These are phyloP conservation scores for Fraxinus paxiana DNA, from an alignment of 305 asterid genomes.

Conservation along the genomic window DNA sequence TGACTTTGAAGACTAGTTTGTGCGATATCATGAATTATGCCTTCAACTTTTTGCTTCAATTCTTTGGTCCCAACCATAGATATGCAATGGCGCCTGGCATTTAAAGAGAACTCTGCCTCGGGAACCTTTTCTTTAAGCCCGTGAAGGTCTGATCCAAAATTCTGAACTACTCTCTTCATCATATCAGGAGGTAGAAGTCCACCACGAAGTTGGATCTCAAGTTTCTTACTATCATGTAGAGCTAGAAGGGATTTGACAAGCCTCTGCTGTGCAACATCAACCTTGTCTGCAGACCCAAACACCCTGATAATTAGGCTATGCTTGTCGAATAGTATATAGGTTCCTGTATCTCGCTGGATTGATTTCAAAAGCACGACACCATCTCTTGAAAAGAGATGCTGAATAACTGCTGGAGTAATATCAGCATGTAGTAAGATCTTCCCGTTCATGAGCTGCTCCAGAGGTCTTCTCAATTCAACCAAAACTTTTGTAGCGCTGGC, in stretches of 20 bases:
- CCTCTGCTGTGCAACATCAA: slow-evolving; percentile 41
- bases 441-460: slow-evolving; percentile 58
- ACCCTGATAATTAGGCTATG: slow-evolving; percentile 48
- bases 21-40: slow-evolving; percentile 42
- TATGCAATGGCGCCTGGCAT: slow-evolving; percentile 54
- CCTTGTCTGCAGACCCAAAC: slow-evolving; percentile 53
- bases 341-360: slow-evolving; percentile 54
- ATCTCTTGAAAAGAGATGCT: slow-evolving; percentile 51
- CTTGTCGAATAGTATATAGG: slow-evolving; percentile 62
- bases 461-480: slow-evolving; percentile 52
- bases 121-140: slow-evolving; percentile 68
- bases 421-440: slow-evolving; percentile 42
- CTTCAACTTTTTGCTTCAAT: slow-evolving; percentile 60
- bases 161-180: slow-evolving; percentile 81
- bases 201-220: slow-evolving; percentile 67
- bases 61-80: slow-evolving; percentile 56
- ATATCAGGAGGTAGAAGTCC: slow-evolving; percentile 63
- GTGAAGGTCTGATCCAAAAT: slow-evolving; percentile 69
- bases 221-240: slow-evolving; percentile 62
- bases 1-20: slow-evolving; percentile 27
- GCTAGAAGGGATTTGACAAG: slow-evolving; percentile 49
- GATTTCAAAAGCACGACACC: slow-evolving; percentile 50
- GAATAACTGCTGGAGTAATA: slow-evolving; percentile 48
- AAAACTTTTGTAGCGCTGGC: slow-evolving; percentile 54
- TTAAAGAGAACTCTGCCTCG: slow-evolving; percentile 49